Base-by-base conservation (phyloP, 2,329 filamentous ascomycete species). In the Zalaria sp. region DNA sequence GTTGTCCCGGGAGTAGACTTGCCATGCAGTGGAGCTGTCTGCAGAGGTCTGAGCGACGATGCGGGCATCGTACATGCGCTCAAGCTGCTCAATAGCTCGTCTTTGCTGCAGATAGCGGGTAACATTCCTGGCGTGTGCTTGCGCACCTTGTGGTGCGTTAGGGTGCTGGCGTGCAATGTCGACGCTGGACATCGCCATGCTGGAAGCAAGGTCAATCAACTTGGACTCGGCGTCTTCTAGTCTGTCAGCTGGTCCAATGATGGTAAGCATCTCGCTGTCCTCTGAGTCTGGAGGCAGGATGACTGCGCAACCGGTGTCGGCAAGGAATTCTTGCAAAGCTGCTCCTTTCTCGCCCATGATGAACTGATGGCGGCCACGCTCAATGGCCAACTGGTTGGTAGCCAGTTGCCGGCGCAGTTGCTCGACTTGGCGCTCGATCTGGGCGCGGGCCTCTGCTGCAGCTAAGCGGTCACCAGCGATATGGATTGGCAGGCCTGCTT, bases 361-460 rank as follows among this genome's bases (percentile, higher is more conserved):
- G 68, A 95, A 96, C 59, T 93, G 88, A 59, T 96, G 91, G 40
- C 86, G 79, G 38, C 85, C 86, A 47, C 81, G 81, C 60, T 89
- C 83, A 51, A 96, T 85, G 4, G 81, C 75, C 35, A 87, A 68
- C 60, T 93, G 81, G 51, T 91, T 78, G 38, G 91, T 68, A 35
- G 81, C 76, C 39, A 96, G 69, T 57, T 84, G 77, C 45, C 77
- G 75, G 50, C 81, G 78, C 25, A 98, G 73, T 55, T 89, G 74
- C 46, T 81, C 75, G 5, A 79, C 85, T 44, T 81, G 75, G 38
- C 78, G 77, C 62, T 95, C 87, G 49, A 96, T 82, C 54, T 84
- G 79, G 35, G 81, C 77, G 44, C 82, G 82, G 26, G 80, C 83
- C 52, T 83, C 77, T 57, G 88, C 81, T 5, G 91, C 86, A 34